Evolutionary conservation across 2,329 filamentous ascomycete species (phyloP).

Genomic region (Colletotrichum aenigma): DNA sequence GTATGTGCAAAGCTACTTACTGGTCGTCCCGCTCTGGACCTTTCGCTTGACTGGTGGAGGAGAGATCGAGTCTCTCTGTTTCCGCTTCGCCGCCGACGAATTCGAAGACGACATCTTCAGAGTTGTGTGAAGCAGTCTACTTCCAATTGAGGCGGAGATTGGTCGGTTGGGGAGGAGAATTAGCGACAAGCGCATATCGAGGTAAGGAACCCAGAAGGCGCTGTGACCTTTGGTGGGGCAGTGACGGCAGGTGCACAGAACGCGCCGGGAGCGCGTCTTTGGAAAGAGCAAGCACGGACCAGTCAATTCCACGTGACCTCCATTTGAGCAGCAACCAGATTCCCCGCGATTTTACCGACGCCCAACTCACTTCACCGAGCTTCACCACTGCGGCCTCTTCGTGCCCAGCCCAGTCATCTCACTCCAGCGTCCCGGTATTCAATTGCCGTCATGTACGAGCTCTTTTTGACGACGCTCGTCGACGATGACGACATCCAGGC

Average conservation of each 20-base stretch:
- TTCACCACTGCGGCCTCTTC: not conserved
- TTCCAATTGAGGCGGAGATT: not conserved
- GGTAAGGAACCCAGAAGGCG: not conserved
- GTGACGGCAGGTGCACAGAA: not conserved
- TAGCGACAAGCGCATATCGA: not conserved
- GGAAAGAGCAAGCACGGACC: not conserved
- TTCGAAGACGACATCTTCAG: slow-evolving; percentile 5
- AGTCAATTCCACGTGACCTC: not conserved
- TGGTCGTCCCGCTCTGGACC: slow-evolving; percentile 55
- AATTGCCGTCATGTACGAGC: slow-evolving; percentile 54
- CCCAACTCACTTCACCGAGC: not conserved
- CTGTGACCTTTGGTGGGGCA: not conserved
- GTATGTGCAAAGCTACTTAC: slow-evolving; percentile 34
- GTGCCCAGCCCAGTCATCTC: not conserved
- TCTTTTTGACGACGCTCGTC: slow-evolving; percentile 62
- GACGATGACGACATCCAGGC: slow-evolving; percentile 52
- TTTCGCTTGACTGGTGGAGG: slow-evolving; percentile 59
- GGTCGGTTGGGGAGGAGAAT: not conserved
- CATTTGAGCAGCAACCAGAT: not conserved
- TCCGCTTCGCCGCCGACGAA: slow-evolving; percentile 34
- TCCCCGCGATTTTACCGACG: not conserved
- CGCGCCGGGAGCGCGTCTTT: not conserved
- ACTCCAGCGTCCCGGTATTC: not conserved
- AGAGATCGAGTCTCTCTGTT: slow-evolving; percentile 49
- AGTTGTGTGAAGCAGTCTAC: not conserved